Base-by-base conservation (phyloP, 805 yeast genomes). In the Ogataea angusta region DNA sequence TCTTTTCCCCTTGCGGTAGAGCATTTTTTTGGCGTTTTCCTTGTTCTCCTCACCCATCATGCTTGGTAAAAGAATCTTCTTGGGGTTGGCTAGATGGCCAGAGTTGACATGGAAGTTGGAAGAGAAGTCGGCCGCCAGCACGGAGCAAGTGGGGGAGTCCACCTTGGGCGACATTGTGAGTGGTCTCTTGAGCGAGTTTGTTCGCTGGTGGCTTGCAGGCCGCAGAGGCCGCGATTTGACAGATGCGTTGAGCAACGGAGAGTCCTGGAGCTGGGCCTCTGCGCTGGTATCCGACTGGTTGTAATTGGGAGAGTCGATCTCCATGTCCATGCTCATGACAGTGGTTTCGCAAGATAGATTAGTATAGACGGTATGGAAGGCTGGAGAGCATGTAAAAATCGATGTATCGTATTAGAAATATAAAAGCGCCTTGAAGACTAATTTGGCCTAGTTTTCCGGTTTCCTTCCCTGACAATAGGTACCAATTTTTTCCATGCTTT, bases 91-190 rank as follows among this genome's bases (percentile, higher is more conserved):
- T 37, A 43, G 41, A 18, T 45, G 36, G 15, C 36, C 43, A 30
- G 38, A 41, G 36, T 53, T 55, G 24, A 65, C 63, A 45, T 64
- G 70, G 47, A 66, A 65, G 49, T 67, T 66, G 24, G 63, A 54
- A 9, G 63, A 53, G 22, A 67, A 54, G 40, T 66, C 69, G 21
- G 66, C 69, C 4, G 68, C 67, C 18, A 67, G 48, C 1, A 57
- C 60, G 0, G 68, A 55, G 4, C 58, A 55, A 6, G 68, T 59
- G 8, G 76, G 74, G 2, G 70, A 61, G 40, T 68, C 72, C 32
- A 62, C 64, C 45, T 58, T 62, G 10, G 69, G 60, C 38, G 68
- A 58, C 33, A 45, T 28, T 2, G 53, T 42, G 15, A 60, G 45
- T 1, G 70, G 69, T 25, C 70, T 53, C 34, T 57, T 51, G n/a